Evolutionary conservation across 2,329 filamentous ascomycete genomes (phyloP).

Genomic region (Periconia sp.): DNA sequence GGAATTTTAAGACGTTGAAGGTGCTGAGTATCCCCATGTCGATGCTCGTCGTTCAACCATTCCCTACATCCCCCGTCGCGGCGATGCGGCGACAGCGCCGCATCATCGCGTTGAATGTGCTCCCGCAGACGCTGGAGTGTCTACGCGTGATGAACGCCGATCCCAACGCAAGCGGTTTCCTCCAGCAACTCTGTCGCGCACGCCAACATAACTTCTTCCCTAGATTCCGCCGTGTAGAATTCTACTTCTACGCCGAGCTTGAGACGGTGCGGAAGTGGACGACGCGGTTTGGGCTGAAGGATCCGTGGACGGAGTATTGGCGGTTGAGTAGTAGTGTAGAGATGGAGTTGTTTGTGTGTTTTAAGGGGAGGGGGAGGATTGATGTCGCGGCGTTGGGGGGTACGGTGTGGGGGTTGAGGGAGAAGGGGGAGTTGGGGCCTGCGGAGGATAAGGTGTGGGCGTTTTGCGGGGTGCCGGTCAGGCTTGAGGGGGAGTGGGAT

Average conservation of each 20-base stretch:
- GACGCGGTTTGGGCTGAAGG: neutral
- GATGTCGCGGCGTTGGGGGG: neutral
- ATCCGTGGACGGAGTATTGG: neutral
- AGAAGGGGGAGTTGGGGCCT: neutral
- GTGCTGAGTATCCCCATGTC: conserved; percentile 16
- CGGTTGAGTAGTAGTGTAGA: neutral
- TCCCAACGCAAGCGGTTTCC: conserved; percentile 1
- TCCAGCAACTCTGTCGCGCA: conserved; percentile 9
- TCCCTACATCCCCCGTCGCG: neutral
- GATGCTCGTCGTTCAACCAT: conserved; percentile 1
- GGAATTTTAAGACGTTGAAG: conserved; percentile 8
- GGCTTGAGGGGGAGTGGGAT: neutral
- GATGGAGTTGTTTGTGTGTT: conserved; percentile 1
- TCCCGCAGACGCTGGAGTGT: conserved; percentile 14
- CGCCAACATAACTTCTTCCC: conserved; percentile 7
- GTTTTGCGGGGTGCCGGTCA: neutral
- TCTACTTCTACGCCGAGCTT: conserved; percentile 1
- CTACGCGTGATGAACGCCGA: conserved; percentile 18
- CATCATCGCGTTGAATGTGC: conserved; percentile 6
- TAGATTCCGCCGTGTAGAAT: conserved; percentile 10
- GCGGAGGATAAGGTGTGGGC: neutral
- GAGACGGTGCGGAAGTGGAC: too few species aligned
- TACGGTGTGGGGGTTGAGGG: conserved; percentile 1
- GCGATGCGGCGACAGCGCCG: neutral
- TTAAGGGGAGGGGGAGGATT: neutral